phyloP scores from a whole-genome alignment of 2,329 filamentous ascomycete genomes.

The Colletotrichum aenigma region DNA sequence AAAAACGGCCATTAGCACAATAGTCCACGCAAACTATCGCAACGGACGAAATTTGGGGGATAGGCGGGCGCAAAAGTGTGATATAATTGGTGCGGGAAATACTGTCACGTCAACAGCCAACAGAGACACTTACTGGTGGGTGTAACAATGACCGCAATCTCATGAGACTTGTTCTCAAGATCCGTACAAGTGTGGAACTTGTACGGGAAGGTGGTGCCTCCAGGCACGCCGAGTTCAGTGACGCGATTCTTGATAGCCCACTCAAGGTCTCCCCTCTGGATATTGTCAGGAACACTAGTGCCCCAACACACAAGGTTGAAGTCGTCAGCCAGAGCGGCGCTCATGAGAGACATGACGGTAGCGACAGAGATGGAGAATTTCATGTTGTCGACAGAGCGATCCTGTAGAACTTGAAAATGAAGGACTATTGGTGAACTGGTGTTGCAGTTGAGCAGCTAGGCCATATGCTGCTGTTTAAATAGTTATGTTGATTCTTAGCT shows the following conservation, averaged over 20 bases:
- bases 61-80: background rate
- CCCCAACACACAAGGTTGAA: background rate
- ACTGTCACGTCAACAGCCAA: accelerated
- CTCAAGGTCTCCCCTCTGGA: background rate
- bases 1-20: background rate
- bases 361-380: background rate
- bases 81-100: background rate
- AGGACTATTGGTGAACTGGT: accelerated
- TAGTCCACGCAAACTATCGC: background rate
- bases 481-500: accelerated
- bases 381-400: accelerated
- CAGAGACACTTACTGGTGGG: background rate
- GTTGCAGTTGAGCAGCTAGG: accelerated
- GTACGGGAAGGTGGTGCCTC: background rate
- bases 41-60: background rate
- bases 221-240: background rate
- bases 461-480: accelerated
- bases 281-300: background rate
- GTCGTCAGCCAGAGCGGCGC: background rate
- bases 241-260: background rate
- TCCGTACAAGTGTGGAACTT: background rate
- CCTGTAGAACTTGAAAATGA: background rate
- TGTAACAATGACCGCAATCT: background rate
- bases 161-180: background rate
- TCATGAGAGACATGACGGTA: background rate